These are phyloP conservation scores for Zalaria sp. DNA, from an alignment of 2,329 filamentous ascomycete species.

Conservation along the genomic window DNA sequence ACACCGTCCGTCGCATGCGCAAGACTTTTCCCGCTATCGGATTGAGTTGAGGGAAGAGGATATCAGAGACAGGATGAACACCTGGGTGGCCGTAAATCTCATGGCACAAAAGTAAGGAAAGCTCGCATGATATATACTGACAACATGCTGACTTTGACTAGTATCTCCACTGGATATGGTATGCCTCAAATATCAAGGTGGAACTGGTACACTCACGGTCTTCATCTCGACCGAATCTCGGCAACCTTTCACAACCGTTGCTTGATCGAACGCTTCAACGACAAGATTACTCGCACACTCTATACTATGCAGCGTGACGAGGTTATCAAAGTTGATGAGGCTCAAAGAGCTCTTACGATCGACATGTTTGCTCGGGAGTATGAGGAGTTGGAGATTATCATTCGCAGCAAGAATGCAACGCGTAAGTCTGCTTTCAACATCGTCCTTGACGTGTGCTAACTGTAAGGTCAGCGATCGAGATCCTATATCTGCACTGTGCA, in stretches of 20 bases:
- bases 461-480: conserved; percentile 27
- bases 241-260: conserved; percentile 52
- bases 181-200: conserved; percentile 46
- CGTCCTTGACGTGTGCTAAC: conserved; percentile 24
- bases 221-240: conserved; percentile 52
- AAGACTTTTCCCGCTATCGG: conserved; percentile 62
- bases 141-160: conserved; percentile 16
- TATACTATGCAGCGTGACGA: conserved; percentile 66
- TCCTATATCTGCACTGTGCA: conserved; percentile 57
- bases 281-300: conserved; percentile 66
- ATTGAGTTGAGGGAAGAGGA: conserved; percentile 62
- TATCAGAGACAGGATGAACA: conserved; percentile 62
- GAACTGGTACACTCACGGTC: conserved; percentile 55
- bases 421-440: conserved; percentile 9
- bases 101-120: conserved; percentile 54
- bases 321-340: conserved; percentile 34
- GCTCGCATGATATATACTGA: not conserved
- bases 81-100: conserved; percentile 77
- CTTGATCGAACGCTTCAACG: conserved; percentile 59
- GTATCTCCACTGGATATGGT: conserved; percentile 69
- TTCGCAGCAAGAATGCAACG: conserved; percentile 12
- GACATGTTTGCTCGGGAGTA: conserved; percentile 22
- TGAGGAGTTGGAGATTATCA: conserved; percentile 20
- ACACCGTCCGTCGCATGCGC: conserved; percentile 66
- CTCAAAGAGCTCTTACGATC: conserved; percentile 20